Base-by-base conservation (phyloP, 2,329 filamentous ascomycete species). In the Chrysoporthe austroafricana region DNA sequence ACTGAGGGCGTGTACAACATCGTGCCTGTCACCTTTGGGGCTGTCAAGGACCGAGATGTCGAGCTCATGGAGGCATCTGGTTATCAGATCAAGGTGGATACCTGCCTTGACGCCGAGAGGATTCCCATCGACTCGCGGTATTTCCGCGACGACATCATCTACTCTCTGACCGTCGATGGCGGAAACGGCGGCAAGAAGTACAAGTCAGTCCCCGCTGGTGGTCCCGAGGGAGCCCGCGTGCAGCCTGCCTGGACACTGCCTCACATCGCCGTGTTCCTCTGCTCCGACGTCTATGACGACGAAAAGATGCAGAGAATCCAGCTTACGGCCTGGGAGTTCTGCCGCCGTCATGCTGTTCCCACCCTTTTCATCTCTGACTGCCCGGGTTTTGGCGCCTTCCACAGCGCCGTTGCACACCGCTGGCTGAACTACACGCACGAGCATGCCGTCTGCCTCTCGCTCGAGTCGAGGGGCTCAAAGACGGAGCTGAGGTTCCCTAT, bases 61-160 rank as follows among this genome's bases (percentile, higher is more conserved):
- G 82, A 85, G 73, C 79, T 85, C 61, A 83, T 85, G 77, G 81
- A 84, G 64, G 83, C 82, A 8, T 84, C 82, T 43, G 80, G 79
- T 14, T 82, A 81, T 68, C 82, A 85, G 68, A 84, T 85, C 76
- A 81, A 82, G 70, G 81, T 85, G 5, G 82, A 85, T 65, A 79
- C 81, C 39, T 85, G 84, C 70, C 77, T 77, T 14, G 75, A 74
- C 8, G 83, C 82, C n/a, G 72, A 75, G 43, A 77, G 76, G 44
- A 73, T 74, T 7, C 72, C 75, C 42, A 68, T 71, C 42, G 70
- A 74, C 36, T 73, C 69, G 34, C 65, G 66, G 2, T 69, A 70
- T 4, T 72, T 73, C 64, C 72, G 76, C 34, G 73, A 74, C 62
- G 70, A 74, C 44, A 74, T 75, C 3, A 72, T 74, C 32, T 80